These are phyloP conservation scores for Ophiocordyceps camponoti-rufipedis DNA, from an alignment of 2,329 filamentous ascomycete genomes.

Conservation along the genomic window DNA sequence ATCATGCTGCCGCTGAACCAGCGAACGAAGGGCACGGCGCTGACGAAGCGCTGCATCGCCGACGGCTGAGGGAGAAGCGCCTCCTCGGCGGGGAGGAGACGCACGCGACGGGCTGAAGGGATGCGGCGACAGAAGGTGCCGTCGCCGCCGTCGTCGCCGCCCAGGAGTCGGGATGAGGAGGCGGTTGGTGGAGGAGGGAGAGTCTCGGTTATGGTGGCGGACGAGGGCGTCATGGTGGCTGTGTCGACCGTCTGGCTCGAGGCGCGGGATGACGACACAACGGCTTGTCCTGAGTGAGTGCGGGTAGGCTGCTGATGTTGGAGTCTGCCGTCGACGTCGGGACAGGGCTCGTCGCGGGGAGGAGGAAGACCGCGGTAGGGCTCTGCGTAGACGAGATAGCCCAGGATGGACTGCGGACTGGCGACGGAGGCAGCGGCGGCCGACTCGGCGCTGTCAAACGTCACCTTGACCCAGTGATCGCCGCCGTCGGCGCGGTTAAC, in stretches of 20 bases:
- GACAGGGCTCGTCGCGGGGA: slow-evolving; percentile 42
- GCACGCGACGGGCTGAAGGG: slow-evolving; percentile 45
- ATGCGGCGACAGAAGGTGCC: slow-evolving; percentile 41
- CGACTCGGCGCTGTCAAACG: slow-evolving; percentile 56
- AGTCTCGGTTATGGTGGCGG: slow-evolving; percentile 23
- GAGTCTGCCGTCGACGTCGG: slow-evolving; percentile 24
- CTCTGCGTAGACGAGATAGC: slow-evolving; percentile 54
- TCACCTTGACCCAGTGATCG: slow-evolving; percentile 81
- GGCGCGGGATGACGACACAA: slow-evolving; percentile 16
- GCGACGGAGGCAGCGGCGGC: slow-evolving; percentile 51
- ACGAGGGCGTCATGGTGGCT: slow-evolving; percentile 29
- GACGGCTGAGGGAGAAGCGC: slow-evolving; percentile 53
- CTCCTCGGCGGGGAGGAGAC: slow-evolving; percentile 49
- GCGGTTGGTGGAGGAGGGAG: slow-evolving; percentile 3
- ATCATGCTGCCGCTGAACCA: slow-evolving; percentile 61
- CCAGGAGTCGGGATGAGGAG: slow-evolving; percentile 6
- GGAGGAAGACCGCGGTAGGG: slow-evolving; percentile 48
- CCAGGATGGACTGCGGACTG: slow-evolving; percentile 55
- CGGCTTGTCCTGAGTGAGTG: slow-evolving; percentile 3
- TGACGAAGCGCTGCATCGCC: slow-evolving; percentile 42
- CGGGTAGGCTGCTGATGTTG: slow-evolving; percentile 5
- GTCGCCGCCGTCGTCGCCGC: slow-evolving; percentile 7
- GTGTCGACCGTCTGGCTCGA: slow-evolving; percentile 42
- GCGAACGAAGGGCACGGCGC: slow-evolving; percentile 48
- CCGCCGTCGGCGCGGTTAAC: slow-evolving; percentile 71